Evolutionary conservation across 106 monocot species (phyloP).

Genomic region (Allium sativum): DNA sequence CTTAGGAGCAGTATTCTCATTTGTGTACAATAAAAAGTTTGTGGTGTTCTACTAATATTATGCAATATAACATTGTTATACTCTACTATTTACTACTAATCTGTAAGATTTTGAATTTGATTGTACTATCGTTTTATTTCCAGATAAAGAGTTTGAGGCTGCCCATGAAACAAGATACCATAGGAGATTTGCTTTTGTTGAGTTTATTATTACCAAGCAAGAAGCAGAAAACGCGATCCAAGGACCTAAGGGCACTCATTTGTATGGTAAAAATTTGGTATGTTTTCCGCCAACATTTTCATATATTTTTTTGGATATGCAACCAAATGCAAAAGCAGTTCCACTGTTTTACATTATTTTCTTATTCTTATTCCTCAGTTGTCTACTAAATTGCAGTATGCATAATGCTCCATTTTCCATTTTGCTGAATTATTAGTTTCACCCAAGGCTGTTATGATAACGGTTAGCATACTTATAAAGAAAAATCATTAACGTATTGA

Average conservation of each 20-base stretch:
- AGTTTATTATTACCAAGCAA: conserved; percentile 86
- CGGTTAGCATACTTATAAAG: no score
- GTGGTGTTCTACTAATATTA: neutral
- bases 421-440: no score
- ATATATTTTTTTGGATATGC: no score
- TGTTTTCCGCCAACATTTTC: no score
- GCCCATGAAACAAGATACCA: conserved; percentile 77
- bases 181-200: conserved; percentile 92
- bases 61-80: neutral
- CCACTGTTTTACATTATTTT: no score
- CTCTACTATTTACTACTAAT: neutral
- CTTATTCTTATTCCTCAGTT: no score
- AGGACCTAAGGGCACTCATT: conserved; percentile 72
- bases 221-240: conserved; percentile 81
- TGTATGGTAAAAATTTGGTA: conserved; percentile 92
- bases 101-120: no score
- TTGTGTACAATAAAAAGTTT: neutral
- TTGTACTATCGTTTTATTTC: neutral
- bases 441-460: no score
- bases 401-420: no score
- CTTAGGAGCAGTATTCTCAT: neutral
- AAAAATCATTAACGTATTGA: no score
- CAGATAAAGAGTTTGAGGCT: conserved; percentile 83
- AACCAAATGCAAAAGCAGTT: no score
- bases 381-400: no score